A percentile compares a stretch with the other conserved stretches of the same genome.
These are phyloP conservation scores for Paramecium octaurelia DNA, from an alignment of 73 alveolate genomes.

Conservation along the genomic window DNA sequence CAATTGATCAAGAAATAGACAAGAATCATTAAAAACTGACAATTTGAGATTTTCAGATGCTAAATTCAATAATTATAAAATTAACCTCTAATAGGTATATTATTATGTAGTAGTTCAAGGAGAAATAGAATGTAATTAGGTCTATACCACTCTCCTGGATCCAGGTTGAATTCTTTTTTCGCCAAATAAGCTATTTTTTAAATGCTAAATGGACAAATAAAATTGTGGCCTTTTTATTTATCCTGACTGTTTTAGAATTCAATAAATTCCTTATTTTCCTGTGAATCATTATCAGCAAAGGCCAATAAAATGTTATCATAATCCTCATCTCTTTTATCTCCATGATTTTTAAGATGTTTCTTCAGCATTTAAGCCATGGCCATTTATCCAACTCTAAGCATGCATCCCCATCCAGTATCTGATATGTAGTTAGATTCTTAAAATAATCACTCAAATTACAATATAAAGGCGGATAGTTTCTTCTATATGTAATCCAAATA, in stretches of 20 bases:
- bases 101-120: constrained; percentile 39
- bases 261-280: not conserved
- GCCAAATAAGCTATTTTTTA: constrained; percentile 54
- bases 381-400: constrained; percentile 62
- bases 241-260: not conserved
- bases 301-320: constrained; percentile 13
- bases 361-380: constrained; percentile 54
- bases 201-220: constrained; percentile 49
- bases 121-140: constrained; percentile 48
- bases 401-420: constrained; percentile 68
- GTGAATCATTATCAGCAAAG: constrained; percentile 52
- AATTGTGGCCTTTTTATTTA: not conserved
- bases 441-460: not conserved
- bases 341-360: constrained; percentile 51
- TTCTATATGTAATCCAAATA: constrained; percentile 56
- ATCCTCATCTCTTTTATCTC: constrained; percentile 57
- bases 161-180: constrained; percentile 15
- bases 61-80: not conserved
- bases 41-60: constrained; percentile 33
- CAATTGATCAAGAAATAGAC: not conserved
- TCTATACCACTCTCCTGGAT: constrained; percentile 62
- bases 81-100: constrained; percentile 34
- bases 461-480: constrained; percentile 51
- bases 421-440: constrained; percentile 18
- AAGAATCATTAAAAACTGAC: constrained; percentile 16